Evolutionary conservation across 2,329 filamentous ascomycete species (phyloP).

Genomic region (Calonectria pseudoreteaudii): DNA sequence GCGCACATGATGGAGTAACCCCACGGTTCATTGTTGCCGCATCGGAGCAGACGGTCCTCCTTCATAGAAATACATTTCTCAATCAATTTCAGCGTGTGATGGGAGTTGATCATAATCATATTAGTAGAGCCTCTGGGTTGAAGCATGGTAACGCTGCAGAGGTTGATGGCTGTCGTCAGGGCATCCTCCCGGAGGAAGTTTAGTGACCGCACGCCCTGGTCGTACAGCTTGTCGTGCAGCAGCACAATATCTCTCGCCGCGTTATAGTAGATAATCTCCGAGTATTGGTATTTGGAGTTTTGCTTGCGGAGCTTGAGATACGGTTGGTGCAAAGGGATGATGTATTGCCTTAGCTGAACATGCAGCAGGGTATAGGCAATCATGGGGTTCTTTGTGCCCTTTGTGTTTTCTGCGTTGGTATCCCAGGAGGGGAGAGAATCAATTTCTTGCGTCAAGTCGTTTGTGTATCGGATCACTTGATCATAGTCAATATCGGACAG

Average conservation of each 20-base stretch:
- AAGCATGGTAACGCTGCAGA: slow-evolving; percentile 71
- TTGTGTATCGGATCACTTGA: slow-evolving; percentile 70
- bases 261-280: slow-evolving; percentile 73
- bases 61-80: slow-evolving; percentile 72
- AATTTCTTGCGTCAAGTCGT: slow-evolving; percentile 71
- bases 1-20: slow-evolving; percentile 74
- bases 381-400: slow-evolving; percentile 64
- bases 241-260: slow-evolving; percentile 71
- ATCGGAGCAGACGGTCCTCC: slow-evolving; percentile 70
- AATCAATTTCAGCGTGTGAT: slow-evolving; percentile 70
- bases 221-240: slow-evolving; percentile 70
- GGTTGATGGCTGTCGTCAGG: slow-evolving; percentile 69
- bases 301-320: slow-evolving; percentile 70
- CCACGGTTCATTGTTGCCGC: slow-evolving; percentile 74
- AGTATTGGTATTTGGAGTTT: slow-evolving; percentile 72
- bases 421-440: slow-evolving; percentile 69
- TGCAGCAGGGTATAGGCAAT: slow-evolving; percentile 71
- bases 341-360: slow-evolving; percentile 71
- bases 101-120: slow-evolving; percentile 72
- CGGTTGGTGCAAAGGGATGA: slow-evolving; percentile 71
- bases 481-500: slow-evolving; percentile 69
- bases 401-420: slow-evolving; percentile 50
- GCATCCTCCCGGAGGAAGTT: slow-evolving; percentile 72
- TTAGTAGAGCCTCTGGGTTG: slow-evolving; percentile 69
- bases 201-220: slow-evolving; percentile 68